Conservation (phyloP, 441 rosid genomes). For the Aquilaria agallochum region DNA sequence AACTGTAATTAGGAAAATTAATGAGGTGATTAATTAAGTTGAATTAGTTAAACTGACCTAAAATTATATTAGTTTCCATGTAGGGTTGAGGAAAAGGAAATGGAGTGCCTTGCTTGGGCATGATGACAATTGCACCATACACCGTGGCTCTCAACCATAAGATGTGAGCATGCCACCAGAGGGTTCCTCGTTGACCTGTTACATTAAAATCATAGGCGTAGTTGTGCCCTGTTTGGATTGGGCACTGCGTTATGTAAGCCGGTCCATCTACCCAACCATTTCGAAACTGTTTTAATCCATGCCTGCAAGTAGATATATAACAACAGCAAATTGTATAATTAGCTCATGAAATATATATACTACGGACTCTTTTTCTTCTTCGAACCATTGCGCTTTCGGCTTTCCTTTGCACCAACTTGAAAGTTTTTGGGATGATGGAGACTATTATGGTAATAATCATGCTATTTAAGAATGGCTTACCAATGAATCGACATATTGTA, state of each 20-base stretch:
- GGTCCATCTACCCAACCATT: conserved; percentile 51
- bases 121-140: conserved; percentile 33
- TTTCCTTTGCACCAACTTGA: no score
- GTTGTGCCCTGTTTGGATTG: conserved; percentile 50
- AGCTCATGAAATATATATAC: background rate
- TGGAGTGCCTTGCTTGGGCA: conserved; percentile 33
- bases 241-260: conserved; percentile 58
- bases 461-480: background rate
- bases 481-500: conserved; percentile 23
- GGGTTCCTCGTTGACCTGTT: conserved; percentile 59
- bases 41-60: conserved; percentile 17
- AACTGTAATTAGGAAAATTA: background rate
- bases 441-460: background rate
- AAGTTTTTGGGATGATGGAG: no score
- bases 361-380: no score
- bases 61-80: conserved; percentile 23
- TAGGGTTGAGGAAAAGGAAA: conserved; percentile 35
- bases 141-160: conserved; percentile 43
- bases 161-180: conserved; percentile 47
- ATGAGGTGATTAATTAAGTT: background rate
- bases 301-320: conserved; percentile 3
- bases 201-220: conserved; percentile 48
- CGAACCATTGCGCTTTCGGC: no score
- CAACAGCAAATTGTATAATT: background rate
- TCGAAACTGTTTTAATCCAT: conserved; percentile 35